Evolutionary conservation across 352 stramenopile species (phyloP).

Genomic region (Phytophthora pluvialis): DNA sequence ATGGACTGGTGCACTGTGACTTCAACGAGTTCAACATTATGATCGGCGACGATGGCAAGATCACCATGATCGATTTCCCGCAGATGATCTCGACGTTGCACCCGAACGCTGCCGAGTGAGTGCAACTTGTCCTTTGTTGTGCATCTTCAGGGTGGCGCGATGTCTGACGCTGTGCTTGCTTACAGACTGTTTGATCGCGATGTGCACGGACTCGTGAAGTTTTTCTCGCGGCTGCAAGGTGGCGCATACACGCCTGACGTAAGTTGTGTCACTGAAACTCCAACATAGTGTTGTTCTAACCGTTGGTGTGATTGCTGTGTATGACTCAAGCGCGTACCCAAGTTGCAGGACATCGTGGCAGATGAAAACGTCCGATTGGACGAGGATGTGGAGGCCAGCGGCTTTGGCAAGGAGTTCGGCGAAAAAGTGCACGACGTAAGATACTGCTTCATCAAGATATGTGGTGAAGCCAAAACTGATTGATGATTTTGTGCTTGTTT

Average conservation of each 20-base stretch:
- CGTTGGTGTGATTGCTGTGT: conserved; percentile 8
- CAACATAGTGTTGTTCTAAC: conserved; percentile 8
- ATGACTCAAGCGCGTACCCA: conserved; percentile 49
- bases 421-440: conserved; percentile 71
- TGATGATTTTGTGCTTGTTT: conserved; percentile 12
- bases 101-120: conserved; percentile 97
- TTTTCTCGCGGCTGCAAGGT: conserved; percentile 91
- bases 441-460: conserved; percentile 2
- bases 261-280: conserved; percentile 42
- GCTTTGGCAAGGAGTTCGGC: conserved; percentile 82
- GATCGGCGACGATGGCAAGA: conserved; percentile 92
- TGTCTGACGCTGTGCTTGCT: conserved; percentile 14
- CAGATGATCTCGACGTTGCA: conserved; percentile 99
- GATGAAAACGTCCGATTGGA: conserved; percentile 69
- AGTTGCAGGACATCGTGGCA: conserved; percentile 72
- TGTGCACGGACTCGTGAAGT: conserved; percentile 96
- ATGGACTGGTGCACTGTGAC: conserved; percentile 99
- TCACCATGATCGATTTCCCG: conserved; percentile 99
- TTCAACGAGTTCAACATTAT: conserved; percentile 99
- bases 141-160: no score
- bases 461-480: neutral
- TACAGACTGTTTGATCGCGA: conserved; percentile 93
- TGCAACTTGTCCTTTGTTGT: conserved; percentile 8
- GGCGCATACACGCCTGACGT: conserved; percentile 87
- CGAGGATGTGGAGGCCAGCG: conserved; percentile 78